A percentile compares a stretch with the other conserved stretches of the same genome.
Conservation (phyloP, 331 rosid species). For the Malus hybrid region DNA sequence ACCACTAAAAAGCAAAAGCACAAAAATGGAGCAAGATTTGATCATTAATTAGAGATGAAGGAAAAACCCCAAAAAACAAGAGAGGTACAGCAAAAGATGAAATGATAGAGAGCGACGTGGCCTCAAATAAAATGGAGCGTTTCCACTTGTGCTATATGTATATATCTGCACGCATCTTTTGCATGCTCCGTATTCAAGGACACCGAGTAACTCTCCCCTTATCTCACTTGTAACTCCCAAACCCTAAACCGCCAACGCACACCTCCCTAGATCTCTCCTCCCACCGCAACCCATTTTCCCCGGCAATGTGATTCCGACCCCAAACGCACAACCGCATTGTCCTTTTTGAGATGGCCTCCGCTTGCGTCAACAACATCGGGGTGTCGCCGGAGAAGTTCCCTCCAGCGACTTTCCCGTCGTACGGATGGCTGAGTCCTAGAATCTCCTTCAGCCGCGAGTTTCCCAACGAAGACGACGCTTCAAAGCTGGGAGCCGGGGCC, state of each 20-base stretch:
- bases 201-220: not conserved
- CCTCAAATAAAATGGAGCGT: not conserved
- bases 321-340: not conserved
- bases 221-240: not conserved
- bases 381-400: conserved; percentile 54
- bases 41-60: too few relatives aligned
- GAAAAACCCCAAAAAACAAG: too few relatives aligned
- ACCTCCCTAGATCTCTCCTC: not conserved
- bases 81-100: not conserved
- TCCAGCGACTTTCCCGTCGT: conserved; percentile 37
- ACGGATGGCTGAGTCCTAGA: conserved; percentile 60
- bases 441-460: conserved; percentile 45
- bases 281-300: not conserved
- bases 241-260: conserved; percentile 17
- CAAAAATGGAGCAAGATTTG: not conserved
- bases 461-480: not conserved
- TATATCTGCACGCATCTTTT: not conserved
- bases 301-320: conserved; percentile 6
- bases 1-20: not conserved
- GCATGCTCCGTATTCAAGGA: conserved; percentile 5
- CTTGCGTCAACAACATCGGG: conserved; percentile 77
- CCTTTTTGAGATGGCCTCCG: conserved; percentile 56
- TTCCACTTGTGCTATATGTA: not conserved
- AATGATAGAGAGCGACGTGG: conserved; percentile 1
- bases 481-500: conserved; percentile 13